Percentiles rank a stretch among this genome's conserved stretches.
Conservation (phyloP, 768 basidiomycete genomes). For the Trametes punicea region DNA sequence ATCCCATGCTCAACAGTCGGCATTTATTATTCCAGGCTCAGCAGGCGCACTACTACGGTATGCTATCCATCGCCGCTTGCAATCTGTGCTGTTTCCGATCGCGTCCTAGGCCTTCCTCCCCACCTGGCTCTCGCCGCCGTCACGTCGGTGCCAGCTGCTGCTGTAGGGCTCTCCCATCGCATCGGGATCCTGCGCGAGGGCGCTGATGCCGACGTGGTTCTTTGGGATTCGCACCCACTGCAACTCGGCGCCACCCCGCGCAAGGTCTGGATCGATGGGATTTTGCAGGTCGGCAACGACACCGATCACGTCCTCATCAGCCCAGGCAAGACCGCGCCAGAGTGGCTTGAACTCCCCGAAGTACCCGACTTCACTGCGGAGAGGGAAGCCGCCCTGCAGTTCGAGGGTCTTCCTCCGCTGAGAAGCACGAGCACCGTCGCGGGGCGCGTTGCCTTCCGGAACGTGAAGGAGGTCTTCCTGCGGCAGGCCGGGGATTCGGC, state of each 20-base stretch:
- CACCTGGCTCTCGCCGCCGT: constrained; percentile 72
- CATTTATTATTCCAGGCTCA: constrained; percentile 83
- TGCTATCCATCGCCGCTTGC: background rate
- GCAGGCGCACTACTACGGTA: constrained; percentile 76
- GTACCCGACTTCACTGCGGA: constrained; percentile 74
- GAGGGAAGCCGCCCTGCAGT: constrained; percentile 52
- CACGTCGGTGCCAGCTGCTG: constrained; percentile 66
- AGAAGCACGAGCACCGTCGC: constrained; percentile 35
- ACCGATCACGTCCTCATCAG: constrained; percentile 21
- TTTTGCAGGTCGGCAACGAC: constrained; percentile 59
- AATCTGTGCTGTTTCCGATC: background rate
- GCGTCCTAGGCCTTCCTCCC: constrained; percentile 42
- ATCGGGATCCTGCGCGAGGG: constrained; percentile 57
- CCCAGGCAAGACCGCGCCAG: constrained; percentile 24
- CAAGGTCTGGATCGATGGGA: constrained; percentile 82
- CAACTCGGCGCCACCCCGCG: constrained; percentile 46
- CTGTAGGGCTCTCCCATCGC: constrained; percentile 76
- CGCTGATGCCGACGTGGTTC: constrained; percentile 40
- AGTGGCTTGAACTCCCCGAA: constrained; percentile 41
- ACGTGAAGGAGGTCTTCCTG: constrained; percentile 44
- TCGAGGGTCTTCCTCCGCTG: constrained; percentile 77
- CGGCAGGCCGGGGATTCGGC: constrained; percentile 26
- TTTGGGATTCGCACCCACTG: constrained; percentile 41
- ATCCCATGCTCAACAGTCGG: constrained; percentile 63
- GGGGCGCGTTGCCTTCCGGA: constrained; percentile 55